Evolutionary conservation across 345 rosid species (phyloP).

Genomic region (Rhizophora apiculata): DNA sequence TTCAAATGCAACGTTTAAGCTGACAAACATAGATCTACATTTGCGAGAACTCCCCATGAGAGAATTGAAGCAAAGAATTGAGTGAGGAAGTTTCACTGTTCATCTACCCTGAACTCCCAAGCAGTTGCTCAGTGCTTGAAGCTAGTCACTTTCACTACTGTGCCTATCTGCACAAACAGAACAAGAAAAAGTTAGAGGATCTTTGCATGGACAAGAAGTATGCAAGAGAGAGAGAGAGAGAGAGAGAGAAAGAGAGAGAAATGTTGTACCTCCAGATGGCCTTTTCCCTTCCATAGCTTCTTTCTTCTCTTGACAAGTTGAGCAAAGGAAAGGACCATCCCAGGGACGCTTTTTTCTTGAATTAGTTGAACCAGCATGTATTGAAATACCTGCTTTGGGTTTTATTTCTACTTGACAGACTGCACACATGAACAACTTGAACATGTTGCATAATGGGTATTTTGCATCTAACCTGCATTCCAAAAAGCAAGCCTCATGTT

Average conservation of each 20-base stretch:
- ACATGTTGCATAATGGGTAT: conserved; percentile 96
- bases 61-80: conserved; percentile 25
- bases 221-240: neutral
- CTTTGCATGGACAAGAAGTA: conserved; percentile 7
- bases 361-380: conserved; percentile 73
- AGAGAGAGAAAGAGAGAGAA: conserved; percentile 1
- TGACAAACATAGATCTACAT: conserved; percentile 28
- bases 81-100: conserved; percentile 31
- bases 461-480: conserved; percentile 84
- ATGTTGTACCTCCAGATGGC: conserved; percentile 58
- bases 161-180: conserved; percentile 59
- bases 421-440: conserved; percentile 88
- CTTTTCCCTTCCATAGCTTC: conserved; percentile 99
- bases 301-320: conserved; percentile 93
- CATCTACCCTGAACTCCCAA: conserved; percentile 33
- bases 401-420: conserved; percentile 97
- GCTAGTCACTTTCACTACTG: conserved; percentile 87
- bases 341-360: conserved; percentile 74
- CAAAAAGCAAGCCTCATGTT: conserved; percentile 7
- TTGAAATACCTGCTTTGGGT: conserved; percentile 92
- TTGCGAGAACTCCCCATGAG: conserved; percentile 14
- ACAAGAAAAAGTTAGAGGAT: conserved; percentile 11
- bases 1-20: conserved; percentile 21
- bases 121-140: conserved; percentile 34
- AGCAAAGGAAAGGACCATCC: conserved; percentile 99